phyloP scores from a whole-genome alignment of 805 yeast species.

The Wickerhamomyces alni region DNA sequence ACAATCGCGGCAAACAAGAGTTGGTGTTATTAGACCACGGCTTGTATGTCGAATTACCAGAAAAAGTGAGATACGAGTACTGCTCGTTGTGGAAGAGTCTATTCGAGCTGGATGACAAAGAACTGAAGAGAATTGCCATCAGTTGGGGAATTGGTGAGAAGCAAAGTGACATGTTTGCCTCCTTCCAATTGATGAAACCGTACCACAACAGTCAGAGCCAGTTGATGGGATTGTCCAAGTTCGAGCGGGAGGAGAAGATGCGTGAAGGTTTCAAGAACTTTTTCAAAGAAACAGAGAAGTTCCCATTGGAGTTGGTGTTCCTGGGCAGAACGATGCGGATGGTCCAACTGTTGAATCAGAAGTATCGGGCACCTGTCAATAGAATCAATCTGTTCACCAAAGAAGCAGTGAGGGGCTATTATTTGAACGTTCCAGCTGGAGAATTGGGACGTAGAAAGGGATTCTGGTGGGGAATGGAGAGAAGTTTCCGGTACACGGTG shows the following conservation, averaged over 20 bases:
- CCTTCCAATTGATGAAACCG: constrained; percentile 47
- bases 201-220: constrained; percentile 25
- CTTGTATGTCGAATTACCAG: constrained; percentile 49
- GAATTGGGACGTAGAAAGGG: neutral
- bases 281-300: constrained; percentile 54
- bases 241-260: constrained; percentile 36
- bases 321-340: constrained; percentile 69
- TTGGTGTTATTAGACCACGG: constrained; percentile 75
- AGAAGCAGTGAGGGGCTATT: constrained; percentile 38
- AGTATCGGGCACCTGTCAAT: constrained; percentile 69
- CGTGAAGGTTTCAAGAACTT: constrained; percentile 47
- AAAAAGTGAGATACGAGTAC: constrained; percentile 48
- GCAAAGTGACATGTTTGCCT: constrained; percentile 52
- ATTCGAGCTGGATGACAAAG: constrained; percentile 44
- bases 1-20: constrained; percentile 35
- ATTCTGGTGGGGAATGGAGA: constrained; percentile 2
- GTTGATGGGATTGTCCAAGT: constrained; percentile 27
- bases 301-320: constrained; percentile 63
- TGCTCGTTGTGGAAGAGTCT: constrained; percentile 57
- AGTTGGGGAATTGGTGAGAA: constrained; percentile 65
- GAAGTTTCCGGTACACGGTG: constrained; percentile 17
- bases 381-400: constrained; percentile 56
- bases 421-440: too few species aligned
- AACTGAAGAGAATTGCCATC: constrained; percentile 41
- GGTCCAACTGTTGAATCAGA: constrained; percentile 62